These are phyloP conservation scores for Leccinum huronense DNA, from an alignment of 1,284 basidiomycete species.

Conservation along the genomic window DNA sequence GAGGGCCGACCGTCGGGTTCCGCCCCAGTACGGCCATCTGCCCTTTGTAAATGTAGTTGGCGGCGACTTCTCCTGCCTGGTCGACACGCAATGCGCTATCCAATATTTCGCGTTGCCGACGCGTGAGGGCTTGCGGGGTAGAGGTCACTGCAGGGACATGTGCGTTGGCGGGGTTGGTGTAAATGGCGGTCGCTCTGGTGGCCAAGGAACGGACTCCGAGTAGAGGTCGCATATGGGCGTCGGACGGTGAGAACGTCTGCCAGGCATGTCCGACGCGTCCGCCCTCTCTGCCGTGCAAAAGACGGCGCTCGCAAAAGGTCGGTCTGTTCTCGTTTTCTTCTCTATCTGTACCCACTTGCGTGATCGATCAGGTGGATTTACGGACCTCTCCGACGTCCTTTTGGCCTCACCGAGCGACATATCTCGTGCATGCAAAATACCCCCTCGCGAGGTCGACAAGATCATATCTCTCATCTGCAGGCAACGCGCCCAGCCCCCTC, in stretches of 20 bases:
- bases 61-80: conserved; percentile 90
- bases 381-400: conserved; percentile 50
- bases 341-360: background rate
- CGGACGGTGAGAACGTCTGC: conserved; percentile 5
- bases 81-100: conserved; percentile 79
- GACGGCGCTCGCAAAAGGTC: conserved; percentile 30
- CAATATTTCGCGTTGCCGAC: conserved; percentile 49
- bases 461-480: conserved; percentile 50
- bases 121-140: conserved; percentile 50
- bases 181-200: conserved; percentile 35
- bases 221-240: conserved; percentile 17
- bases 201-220: conserved; percentile 22
- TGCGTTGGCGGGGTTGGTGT: conserved; percentile 36
- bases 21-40: conserved; percentile 71
- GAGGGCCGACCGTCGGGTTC: conserved; percentile 58
- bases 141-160: conserved; percentile 42
- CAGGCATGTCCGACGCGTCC: conserved; percentile 11
- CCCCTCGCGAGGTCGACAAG: conserved; percentile 45
- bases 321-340: conserved; percentile 6
- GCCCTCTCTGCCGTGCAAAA: conserved; percentile 20
- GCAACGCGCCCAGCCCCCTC: conserved; percentile 37
- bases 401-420: conserved; percentile 49
- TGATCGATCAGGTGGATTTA: conserved; percentile 41
- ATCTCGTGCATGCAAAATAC: conserved; percentile 51
- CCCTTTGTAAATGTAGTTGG: conserved; percentile 90